Evolutionary conservation across 805 yeast genomes (phyloP).

Genomic region (Candida parachauliodes): DNA sequence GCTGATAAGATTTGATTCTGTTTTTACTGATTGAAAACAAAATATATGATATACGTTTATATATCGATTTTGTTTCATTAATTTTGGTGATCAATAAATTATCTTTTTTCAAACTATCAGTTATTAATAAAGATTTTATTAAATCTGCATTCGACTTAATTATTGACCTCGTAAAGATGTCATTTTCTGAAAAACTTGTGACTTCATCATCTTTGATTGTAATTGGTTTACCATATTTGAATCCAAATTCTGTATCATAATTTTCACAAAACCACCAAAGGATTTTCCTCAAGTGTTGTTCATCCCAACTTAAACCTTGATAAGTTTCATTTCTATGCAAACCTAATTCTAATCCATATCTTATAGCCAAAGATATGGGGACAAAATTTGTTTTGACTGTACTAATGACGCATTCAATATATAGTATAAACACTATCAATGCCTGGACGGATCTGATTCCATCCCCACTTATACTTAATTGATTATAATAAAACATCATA

Average conservation of each 20-base stretch:
- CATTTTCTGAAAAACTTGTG: constrained; percentile 20
- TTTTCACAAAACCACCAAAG: constrained; percentile 38
- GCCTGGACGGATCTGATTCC: constrained; percentile 47
- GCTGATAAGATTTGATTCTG: constrained; percentile 3
- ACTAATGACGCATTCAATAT: constrained; percentile 27
- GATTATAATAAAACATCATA: constrained; percentile 50
- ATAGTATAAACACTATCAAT: constrained; percentile 43
- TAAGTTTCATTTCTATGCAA: constrained; percentile 33
- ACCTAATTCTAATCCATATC: constrained; percentile 41
- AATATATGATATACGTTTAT: constrained; percentile 4
- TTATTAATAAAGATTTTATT: constrained; percentile 2
- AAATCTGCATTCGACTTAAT: constrained; percentile 2
- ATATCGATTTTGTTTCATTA: constrained; percentile 5
- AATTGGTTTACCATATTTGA: constrained; percentile 38
- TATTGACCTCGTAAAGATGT: constrained; percentile 7
- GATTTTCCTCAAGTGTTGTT: constrained; percentile 20
- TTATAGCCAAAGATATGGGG: constrained; percentile 29
- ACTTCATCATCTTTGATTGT: constrained; percentile 30
- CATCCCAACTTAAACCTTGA: constrained; percentile 19
- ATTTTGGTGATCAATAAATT: constrained; percentile 2
- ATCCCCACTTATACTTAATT: constrained; percentile 49
- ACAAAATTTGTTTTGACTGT: constrained; percentile 28
- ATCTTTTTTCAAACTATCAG: background rate
- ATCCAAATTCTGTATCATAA: constrained; percentile 36
- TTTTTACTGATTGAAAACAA: constrained; percentile 1